Conservation (phyloP, 2,329 filamentous ascomycete species). For the Colletotrichum lentis region DNA sequence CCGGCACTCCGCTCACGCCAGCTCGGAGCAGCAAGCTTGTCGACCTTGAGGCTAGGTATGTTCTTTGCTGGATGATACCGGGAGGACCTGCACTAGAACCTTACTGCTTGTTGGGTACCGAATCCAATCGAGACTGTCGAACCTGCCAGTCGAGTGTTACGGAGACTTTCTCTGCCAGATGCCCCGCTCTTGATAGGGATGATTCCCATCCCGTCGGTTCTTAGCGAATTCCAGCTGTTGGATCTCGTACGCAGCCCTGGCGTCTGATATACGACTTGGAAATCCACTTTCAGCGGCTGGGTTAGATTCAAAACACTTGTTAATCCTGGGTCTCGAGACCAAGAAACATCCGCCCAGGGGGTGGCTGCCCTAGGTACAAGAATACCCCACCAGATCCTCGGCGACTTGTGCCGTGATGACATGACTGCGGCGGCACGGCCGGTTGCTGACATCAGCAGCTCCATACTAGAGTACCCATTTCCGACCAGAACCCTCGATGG, state of each 20-base stretch:
- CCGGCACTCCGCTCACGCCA: not conserved
- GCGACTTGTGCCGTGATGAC: constrained; percentile 15
- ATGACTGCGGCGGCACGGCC: constrained; percentile 13
- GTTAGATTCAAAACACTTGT: not conserved
- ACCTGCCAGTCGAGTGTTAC: not conserved
- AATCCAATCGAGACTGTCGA: not conserved
- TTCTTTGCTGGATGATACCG: constrained; percentile 23
- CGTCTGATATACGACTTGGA: constrained; percentile 14
- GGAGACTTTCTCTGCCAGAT: not conserved
- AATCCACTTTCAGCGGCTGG: not conserved
- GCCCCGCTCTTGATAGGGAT: not conserved
- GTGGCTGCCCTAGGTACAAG: not conserved
- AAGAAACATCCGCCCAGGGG: not conserved
- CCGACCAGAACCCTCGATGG: not conserved
- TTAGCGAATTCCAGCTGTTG: not conserved
- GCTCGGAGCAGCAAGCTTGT: not conserved
- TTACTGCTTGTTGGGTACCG: constrained; percentile 9
- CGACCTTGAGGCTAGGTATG: constrained; percentile 12
- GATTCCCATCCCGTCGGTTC: constrained; percentile 1
- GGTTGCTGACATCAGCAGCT: constrained; percentile 22
- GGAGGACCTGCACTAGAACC: constrained; percentile 32
- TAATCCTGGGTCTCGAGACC: constrained; percentile 1
- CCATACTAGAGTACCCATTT: not conserved
- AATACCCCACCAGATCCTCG: constrained; percentile 28
- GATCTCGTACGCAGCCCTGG: not conserved